phyloP scores from a whole-genome alignment of 257 asterid genomes.

The Solanum boliviense region DNA sequence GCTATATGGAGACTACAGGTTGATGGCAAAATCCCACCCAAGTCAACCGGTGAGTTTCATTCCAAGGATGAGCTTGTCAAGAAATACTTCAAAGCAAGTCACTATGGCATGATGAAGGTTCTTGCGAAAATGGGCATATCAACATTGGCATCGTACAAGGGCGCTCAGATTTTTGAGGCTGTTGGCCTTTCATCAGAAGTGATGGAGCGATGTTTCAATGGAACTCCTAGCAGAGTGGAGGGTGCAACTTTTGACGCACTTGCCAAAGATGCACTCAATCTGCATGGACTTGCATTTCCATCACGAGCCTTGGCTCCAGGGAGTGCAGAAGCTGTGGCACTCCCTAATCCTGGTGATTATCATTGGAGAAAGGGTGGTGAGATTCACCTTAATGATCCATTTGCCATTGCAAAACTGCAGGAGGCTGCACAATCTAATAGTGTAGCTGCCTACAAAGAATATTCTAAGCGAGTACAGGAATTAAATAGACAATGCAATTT shows the following conservation, averaged over 20 bases:
- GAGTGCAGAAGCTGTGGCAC: slow-evolving; percentile 92
- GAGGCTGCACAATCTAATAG: slow-evolving; percentile 91
- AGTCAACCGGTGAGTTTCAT: slow-evolving; percentile 72
- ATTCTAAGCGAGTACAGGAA: slow-evolving; percentile 78
- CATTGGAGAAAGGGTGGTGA: slow-evolving; percentile 99
- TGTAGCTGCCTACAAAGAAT: slow-evolving; percentile 88
- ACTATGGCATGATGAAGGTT: slow-evolving; percentile 98
- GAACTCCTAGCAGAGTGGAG: slow-evolving; percentile 99
- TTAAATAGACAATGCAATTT: slow-evolving; percentile 81
- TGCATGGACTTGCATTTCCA: slow-evolving; percentile 94
- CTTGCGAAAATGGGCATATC: slow-evolving; percentile 99
- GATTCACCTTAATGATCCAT: slow-evolving; percentile 89
- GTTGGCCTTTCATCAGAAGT: slow-evolving; percentile 99
- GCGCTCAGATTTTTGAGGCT: slow-evolving; percentile 99
- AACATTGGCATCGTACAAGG: slow-evolving; percentile 96
- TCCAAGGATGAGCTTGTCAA: slow-evolving; percentile 76
- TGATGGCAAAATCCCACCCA: slow-evolving; percentile 96
- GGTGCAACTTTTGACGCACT: slow-evolving; percentile 98
- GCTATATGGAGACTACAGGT: slow-evolving; percentile 93
- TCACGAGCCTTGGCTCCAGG: slow-evolving; percentile 77
- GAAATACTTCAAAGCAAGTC: slow-evolving; percentile 74
- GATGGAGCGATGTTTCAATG: slow-evolving; percentile 82
- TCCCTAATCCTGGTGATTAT: slow-evolving; percentile 96
- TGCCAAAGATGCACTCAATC: slow-evolving; percentile 70
- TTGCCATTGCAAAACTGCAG: slow-evolving; percentile 90